Base-by-base conservation (phyloP, 75 land plant genomes). In the Cunninghamia lanceolata region DNA sequence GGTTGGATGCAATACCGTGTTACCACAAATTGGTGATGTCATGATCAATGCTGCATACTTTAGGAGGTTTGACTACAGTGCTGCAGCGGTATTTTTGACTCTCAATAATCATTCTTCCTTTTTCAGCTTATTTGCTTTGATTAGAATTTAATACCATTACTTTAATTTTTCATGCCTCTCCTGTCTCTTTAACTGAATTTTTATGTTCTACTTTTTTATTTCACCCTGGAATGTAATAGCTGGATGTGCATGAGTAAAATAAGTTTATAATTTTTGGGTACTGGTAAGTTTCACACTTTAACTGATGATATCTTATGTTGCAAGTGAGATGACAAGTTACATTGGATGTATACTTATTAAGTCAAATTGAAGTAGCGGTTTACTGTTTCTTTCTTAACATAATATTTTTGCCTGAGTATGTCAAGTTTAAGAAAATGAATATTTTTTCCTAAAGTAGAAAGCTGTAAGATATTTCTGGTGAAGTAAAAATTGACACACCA, bases 21-120 rank as follows among this genome's bases (percentile, higher is more conserved):
- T 95, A 52, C 94, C 95, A 66, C 80, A 46, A 15, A 52, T 83
- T 63, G 97, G 97, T n/a, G 91, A 89, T 87, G 87, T 90, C 84
- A 91, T 88, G 4, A 87, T 98, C 87, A 96, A 95, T 89, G 86
- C 99, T 78, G 89, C 91, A 8, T 98, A 92, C 84, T 98, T 98
- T 87, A 94, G 90, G 79, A 96, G 90, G 87, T 98, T 96, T 89
- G 99, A 98, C 86, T 98, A 90, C 87, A 92, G 94, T 82, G 88
- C 82, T 89, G 97, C 99, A 73, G 47, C 75, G 94, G 99, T 98
- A 98, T 85, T 34, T 47, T 70, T 88, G 30, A 80, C 14, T 80
- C 50, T 30, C 30, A 45, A 45, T n/a, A n/a, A 80, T n/a, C 38
- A 25, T 73, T 70, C 28, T 84, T 76, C 4, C 74, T 84, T 47